Conservation (phyloP, 257 asterid species). For the Solanum sitiens region DNA sequence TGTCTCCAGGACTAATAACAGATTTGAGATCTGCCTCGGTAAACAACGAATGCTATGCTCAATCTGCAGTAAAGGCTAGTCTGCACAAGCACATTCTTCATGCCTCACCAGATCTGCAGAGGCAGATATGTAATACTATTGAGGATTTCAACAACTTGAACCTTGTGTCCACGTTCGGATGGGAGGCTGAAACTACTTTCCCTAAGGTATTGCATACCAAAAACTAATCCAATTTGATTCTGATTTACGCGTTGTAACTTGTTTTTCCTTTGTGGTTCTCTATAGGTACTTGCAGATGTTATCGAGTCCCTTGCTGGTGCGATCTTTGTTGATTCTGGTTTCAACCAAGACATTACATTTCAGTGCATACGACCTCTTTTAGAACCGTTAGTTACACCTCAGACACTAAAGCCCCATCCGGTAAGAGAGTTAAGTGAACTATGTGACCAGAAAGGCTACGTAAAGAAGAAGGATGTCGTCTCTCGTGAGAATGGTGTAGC, state of each 20-base stretch:
- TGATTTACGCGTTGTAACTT: no score
- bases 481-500: constrained; percentile 15
- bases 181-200: constrained; percentile 49
- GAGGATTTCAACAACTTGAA: constrained; percentile 2
- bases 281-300: no score
- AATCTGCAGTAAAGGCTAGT: constrained; percentile 39
- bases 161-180: constrained; percentile 42
- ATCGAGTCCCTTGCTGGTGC: no score
- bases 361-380: no score
- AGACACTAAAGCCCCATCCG: constrained; percentile 6
- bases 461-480: constrained; percentile 9
- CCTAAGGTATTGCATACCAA: constrained; percentile 35
- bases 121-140: constrained; percentile 26
- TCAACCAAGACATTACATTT: no score
- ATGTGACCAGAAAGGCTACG: constrained; percentile 37
- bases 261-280: no score
- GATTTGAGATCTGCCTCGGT: constrained; percentile 81
- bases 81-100: constrained; percentile 62
- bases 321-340: no score
- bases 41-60: constrained; percentile 69
- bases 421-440: constrained; percentile 47
- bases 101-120: constrained; percentile 50
- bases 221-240: not conserved
- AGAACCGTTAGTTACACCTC: no score
- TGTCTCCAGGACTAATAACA: constrained; percentile 67